phyloP scores from a whole-genome alignment of 2,329 filamentous ascomycete species.

The Catunica adiposa region DNA sequence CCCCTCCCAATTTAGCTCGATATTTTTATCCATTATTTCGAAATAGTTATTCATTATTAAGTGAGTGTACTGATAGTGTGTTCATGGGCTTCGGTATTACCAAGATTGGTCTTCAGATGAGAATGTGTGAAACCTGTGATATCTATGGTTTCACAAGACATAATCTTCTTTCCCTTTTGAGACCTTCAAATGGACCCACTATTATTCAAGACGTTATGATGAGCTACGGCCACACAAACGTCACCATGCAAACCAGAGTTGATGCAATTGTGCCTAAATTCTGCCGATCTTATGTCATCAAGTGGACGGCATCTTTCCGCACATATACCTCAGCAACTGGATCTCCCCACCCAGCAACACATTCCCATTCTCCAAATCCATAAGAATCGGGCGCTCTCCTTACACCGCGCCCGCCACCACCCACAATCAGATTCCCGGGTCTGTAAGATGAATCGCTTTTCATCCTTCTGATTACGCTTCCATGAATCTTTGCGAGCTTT shows the following conservation, averaged over 20 bases:
- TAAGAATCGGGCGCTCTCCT: too few relatives aligned
- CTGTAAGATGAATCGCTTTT: slow-evolving; percentile 45
- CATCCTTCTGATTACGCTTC: slow-evolving; percentile 59
- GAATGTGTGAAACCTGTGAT: too few relatives aligned
- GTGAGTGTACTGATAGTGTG: too few relatives aligned
- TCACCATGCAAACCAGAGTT: background rate
- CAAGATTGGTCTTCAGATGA: too few relatives aligned
- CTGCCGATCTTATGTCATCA: background rate
- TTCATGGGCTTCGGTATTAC: too few relatives aligned
- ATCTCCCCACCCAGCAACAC: slow-evolving; percentile 47
- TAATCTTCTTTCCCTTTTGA: too few relatives aligned
- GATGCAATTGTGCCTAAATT: too few relatives aligned
- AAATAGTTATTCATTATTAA: background rate
- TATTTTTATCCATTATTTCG: background rate
- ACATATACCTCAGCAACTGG: slow-evolving; percentile 52
- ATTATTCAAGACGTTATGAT: too few relatives aligned
- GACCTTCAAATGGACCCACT: too few relatives aligned
- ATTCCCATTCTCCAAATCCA: too few relatives aligned
- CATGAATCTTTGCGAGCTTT: slow-evolving; percentile 50
- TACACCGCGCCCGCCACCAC: slow-evolving; percentile 55
- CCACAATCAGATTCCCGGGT: slow-evolving; percentile 64
- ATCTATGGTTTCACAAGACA: background rate
- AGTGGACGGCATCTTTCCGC: slow-evolving; percentile 22
- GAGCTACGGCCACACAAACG: too few relatives aligned
- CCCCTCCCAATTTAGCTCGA: background rate